Conservation (phyloP, 345 rosid species). For the Moricandia moricandioides region DNA sequence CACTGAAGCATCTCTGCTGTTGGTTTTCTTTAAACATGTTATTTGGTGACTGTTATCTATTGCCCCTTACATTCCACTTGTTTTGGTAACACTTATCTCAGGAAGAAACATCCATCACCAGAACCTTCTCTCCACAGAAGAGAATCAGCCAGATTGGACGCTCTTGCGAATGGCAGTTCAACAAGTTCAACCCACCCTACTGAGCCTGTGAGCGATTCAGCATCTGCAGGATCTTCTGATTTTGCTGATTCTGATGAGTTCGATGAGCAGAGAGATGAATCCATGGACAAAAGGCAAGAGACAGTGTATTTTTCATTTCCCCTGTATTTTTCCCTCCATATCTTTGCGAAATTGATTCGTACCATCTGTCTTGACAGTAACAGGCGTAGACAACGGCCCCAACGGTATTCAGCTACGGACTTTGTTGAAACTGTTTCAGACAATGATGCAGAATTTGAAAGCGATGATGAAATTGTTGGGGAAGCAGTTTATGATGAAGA, state of each 20-base stretch:
- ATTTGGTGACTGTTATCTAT: not conserved
- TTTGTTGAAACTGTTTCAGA: conserved; percentile 80
- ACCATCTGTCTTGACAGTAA: conserved; percentile 38
- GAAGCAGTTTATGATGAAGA: conserved; percentile 94
- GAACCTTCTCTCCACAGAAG: conserved; percentile 53
- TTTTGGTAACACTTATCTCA: conserved; percentile 3
- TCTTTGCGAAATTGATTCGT: not conserved
- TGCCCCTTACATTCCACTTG: not conserved
- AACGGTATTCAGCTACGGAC: conserved; percentile 69
- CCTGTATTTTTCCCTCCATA: not conserved
- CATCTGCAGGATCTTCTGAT: conserved; percentile 52
- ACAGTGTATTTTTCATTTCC: not conserved
- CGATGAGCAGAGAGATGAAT: conserved; percentile 53
- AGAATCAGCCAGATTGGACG: conserved; percentile 58
- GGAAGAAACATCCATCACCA: conserved; percentile 79
- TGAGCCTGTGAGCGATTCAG: conserved; percentile 45
- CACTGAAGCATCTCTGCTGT: not conserved
- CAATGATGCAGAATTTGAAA: conserved; percentile 66
- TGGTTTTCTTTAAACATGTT: conserved; percentile 1
- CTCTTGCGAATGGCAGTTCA: conserved; percentile 59
- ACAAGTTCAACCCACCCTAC: conserved; percentile 44
- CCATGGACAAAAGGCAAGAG: conserved; percentile 63
- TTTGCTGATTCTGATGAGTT: conserved; percentile 50
- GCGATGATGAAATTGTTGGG: conserved; percentile 93
- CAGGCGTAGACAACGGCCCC: conserved; percentile 78